Evolutionary conservation across 345 rosid species (phyloP), one percentile per base, ranked within the genome.

Genomic region (Orychophragmus violaceus): DNA sequence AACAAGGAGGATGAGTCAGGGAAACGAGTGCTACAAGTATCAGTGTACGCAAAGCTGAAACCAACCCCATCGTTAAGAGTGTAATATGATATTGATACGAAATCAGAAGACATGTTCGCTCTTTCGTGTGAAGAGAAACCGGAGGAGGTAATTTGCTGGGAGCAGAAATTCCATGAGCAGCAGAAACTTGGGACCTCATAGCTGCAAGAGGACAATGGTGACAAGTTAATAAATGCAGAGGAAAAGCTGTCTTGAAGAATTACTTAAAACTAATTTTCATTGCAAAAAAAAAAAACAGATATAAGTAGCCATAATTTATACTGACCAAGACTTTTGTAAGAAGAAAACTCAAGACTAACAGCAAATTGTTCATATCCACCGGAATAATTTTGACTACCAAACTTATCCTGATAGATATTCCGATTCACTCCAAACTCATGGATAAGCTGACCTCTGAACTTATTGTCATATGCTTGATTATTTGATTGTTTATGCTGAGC

Each of bases 121-220:
- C 89, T 85, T 62, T 81, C 91, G 19, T 82, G 85, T 24, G 86
- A 80, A 72, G 90, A 79, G 78, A 93, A 93, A 44, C 98, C 97
- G 0, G 98, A 6, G 98, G 97, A 23, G 98, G 97, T 49, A 90
- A 82, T 77, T 90, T 84, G 73, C 74, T 90, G 59, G 94, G 90
- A 18, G 78, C 80, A 42, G 94, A 74, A 64, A 93, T 87, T 68
- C 98, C 97, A 45, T 97, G 98, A 11, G 96, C 96, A 28, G 86
- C 94, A 30, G 87, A 82, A 42, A 85, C 69, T 71, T 84, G 97
- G 76, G 86, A 62, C 59, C 96, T 81, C 13, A 64, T 82, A 39
- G 75, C 75, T 72, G 23, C 58, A 51, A 72, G 29, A 5, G 11
- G 33, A 63, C 8, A 69, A 41, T 5, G 22, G 51, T 25, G 24